A percentile compares a stretch with the other conserved stretches of the same genome.
These are phyloP conservation scores for Nakazawaea sp. DNA, from an alignment of 805 yeast species.

Conservation along the genomic window DNA sequence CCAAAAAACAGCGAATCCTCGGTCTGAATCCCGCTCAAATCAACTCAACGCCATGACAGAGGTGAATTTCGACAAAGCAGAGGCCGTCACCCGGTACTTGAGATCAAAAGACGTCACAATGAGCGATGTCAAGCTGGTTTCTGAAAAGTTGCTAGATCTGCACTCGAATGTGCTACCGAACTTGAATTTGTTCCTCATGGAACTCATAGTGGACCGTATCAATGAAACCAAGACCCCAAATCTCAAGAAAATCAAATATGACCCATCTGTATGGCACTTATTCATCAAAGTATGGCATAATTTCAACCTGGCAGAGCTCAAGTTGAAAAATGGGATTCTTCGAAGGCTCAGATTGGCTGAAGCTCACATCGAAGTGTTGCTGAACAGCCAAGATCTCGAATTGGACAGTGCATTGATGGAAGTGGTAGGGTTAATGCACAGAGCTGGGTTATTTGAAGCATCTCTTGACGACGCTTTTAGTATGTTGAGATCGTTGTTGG, in stretches of 20 bases:
- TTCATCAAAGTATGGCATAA: slow-evolving; percentile 27
- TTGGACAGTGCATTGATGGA: slow-evolving; percentile 17
- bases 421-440: slow-evolving; percentile 13
- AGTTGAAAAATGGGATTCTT: slow-evolving; percentile 32
- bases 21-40: too few relatives aligned
- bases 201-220: slow-evolving; percentile 53
- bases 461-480: slow-evolving; percentile 1
- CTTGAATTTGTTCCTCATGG: slow-evolving; percentile 45
- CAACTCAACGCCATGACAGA: too few relatives aligned
- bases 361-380: slow-evolving; percentile 20
- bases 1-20: too few relatives aligned
- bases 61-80: neutral
- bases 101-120: slow-evolving; percentile 45
- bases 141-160: slow-evolving; percentile 26
- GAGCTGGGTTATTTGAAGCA: slow-evolving; percentile 17
- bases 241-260: slow-evolving; percentile 34
- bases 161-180: slow-evolving; percentile 44
- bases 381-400: slow-evolving; percentile 12
- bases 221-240: slow-evolving; percentile 32
- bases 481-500: slow-evolving; percentile 1
- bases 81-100: slow-evolving; percentile 41
- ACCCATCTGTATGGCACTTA: slow-evolving; percentile 41
- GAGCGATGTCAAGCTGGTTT: slow-evolving; percentile 31
- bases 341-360: slow-evolving; percentile 36
- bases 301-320: slow-evolving; percentile 15